Conservation (phyloP, 2,329 filamentous ascomycete species). For the Aphanocladium album region DNA sequence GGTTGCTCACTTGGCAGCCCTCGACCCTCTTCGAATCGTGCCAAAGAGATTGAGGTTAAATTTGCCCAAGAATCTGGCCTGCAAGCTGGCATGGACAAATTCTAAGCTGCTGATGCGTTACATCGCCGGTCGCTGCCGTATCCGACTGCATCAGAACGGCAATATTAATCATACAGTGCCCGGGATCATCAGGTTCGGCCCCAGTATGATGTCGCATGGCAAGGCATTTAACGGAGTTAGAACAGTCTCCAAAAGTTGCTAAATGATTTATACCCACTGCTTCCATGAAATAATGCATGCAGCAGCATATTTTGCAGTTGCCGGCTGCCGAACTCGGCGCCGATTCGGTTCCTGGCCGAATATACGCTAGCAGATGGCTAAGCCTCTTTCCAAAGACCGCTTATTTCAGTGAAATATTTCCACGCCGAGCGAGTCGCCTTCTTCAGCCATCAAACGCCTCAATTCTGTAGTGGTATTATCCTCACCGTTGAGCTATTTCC, state of each 20-base stretch:
- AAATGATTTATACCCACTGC: not conserved
- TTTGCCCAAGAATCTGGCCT: no score
- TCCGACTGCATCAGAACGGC: not conserved
- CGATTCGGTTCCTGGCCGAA: constrained; percentile 15
- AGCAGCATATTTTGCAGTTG: not conserved
- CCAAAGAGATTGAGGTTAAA: no score
- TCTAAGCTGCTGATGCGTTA: not conserved
- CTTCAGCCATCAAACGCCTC: not conserved
- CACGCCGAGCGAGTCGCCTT: not conserved
- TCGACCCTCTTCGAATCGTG: no score
- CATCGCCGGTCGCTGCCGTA: not conserved
- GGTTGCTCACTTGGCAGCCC: no score
- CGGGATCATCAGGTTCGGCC: no score
- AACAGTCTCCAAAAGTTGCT: not conserved
- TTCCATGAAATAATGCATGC: not conserved
- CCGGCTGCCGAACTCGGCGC: constrained; percentile 21
- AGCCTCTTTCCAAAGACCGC: constrained; percentile 5
- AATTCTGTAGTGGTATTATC: not conserved
- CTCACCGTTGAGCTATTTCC: not conserved
- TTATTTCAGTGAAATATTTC: constrained; percentile 12
- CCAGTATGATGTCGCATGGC: no score
- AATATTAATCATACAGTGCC: not conserved
- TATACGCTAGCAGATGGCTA: not conserved
- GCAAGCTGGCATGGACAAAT: no score
- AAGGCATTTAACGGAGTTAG: no score